These are phyloP conservation scores for Pyrus bretschneideri DNA, from an alignment of 306 rosid genomes.

Conservation along the genomic window DNA sequence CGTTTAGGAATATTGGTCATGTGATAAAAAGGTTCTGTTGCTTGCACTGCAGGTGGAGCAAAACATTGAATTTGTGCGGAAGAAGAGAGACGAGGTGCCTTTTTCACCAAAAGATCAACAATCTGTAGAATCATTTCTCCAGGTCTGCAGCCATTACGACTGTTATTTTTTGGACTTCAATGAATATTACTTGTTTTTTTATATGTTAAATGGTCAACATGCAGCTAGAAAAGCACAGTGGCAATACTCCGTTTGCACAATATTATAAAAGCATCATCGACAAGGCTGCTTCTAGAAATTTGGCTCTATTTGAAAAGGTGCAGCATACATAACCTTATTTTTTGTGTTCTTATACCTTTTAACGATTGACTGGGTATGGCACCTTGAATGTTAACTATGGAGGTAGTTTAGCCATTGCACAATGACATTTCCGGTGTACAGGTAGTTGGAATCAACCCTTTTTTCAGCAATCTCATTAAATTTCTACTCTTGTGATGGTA, in stretches of 20 bases:
- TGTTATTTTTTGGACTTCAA: not conserved
- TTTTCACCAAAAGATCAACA: conserved; percentile 83
- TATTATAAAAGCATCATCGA: conserved; percentile 70
- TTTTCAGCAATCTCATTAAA: not conserved
- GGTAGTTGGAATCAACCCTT: not conserved
- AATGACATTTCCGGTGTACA: not conserved
- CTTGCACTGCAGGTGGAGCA: conserved; percentile 61
- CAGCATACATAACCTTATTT: conserved; percentile 15
- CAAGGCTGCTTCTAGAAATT: conserved; percentile 66
- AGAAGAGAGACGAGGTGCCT: conserved; percentile 70
- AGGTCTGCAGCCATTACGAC: conserved; percentile 36
- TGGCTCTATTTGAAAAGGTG: conserved; percentile 52
- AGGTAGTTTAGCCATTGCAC: not conserved
- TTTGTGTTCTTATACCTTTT: not conserved
- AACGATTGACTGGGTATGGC: not conserved
- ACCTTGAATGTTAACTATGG: not conserved
- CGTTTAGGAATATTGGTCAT: not conserved
- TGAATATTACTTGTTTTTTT: not conserved
- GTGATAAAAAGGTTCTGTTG: not conserved
- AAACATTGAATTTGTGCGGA: conserved; percentile 63
- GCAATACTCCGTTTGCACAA: conserved; percentile 52
- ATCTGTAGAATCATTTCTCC: conserved; percentile 71
- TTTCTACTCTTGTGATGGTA: not conserved
- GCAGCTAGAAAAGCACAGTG: conserved; percentile 62
- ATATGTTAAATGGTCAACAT: conserved; percentile 6